Conservation (phyloP, 495 filamentous ascomycete genomes). For the Neurospora tetraspora region DNA sequence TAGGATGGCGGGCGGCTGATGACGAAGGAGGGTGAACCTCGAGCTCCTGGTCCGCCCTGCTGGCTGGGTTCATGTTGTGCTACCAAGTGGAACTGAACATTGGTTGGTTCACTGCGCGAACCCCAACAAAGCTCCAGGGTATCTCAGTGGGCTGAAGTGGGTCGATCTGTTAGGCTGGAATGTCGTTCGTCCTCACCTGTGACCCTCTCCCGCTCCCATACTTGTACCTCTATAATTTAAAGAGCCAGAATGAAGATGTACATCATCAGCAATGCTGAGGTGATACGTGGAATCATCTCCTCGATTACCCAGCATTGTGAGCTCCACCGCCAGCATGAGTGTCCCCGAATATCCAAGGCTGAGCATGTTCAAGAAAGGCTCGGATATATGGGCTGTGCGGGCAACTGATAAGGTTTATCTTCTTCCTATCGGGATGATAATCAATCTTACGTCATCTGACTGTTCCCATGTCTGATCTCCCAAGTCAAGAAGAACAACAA, state of each 20-base stretch:
- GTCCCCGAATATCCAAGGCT: background rate
- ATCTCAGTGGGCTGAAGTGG: background rate
- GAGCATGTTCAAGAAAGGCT: background rate
- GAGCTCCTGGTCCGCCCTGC: background rate
- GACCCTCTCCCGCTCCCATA: background rate
- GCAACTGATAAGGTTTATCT: background rate
- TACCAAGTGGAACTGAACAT: background rate
- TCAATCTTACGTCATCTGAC: background rate
- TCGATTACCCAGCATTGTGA: background rate
- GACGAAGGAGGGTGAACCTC: constrained; percentile 1
- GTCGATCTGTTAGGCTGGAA: background rate
- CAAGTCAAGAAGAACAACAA: background rate
- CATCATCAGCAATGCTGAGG: background rate
- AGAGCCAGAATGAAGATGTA: background rate
- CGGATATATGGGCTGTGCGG: background rate
- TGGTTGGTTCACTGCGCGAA: background rate
- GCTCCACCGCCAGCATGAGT: background rate
- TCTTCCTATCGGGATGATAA: background rate
- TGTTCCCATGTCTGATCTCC: background rate
- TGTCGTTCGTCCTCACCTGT: background rate
- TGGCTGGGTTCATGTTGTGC: background rate
- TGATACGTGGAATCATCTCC: background rate
- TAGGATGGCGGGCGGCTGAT: constrained; percentile 2
- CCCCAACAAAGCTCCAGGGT: background rate
- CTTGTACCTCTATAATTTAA: background rate